These are phyloP conservation scores for Neurospora sp. DNA, from an alignment of 495 filamentous ascomycete genomes.

Conservation along the genomic window DNA sequence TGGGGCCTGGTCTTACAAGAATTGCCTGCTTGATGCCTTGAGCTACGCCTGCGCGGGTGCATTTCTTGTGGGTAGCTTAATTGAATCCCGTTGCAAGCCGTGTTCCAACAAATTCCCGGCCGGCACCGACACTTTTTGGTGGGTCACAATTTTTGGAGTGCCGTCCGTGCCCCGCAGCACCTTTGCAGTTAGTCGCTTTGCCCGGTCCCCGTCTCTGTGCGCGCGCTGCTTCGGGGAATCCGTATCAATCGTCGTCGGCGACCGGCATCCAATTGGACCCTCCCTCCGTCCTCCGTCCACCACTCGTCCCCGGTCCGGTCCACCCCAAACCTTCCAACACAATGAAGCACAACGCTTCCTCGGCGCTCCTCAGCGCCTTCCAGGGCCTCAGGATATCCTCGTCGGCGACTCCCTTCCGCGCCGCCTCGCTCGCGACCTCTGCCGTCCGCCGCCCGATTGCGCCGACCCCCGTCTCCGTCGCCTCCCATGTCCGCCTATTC, in stretches of 20 bases:
- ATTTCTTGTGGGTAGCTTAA: neutral
- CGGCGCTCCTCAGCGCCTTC: slow-evolving; percentile 32
- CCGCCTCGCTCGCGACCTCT: slow-evolving; percentile 19
- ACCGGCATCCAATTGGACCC: neutral
- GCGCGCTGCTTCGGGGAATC: neutral
- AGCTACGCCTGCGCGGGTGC: neutral
- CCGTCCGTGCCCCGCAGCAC: neutral
- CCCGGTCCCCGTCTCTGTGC: neutral
- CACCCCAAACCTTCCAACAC: slow-evolving; percentile 8
- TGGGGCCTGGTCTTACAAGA: neutral
- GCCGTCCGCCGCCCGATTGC: slow-evolving; percentile 3
- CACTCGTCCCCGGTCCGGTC: neutral
- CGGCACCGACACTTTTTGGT: neutral
- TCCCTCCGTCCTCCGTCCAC: neutral
- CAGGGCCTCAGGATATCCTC: slow-evolving; percentile 31
- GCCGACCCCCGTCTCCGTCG: slow-evolving; percentile 1
- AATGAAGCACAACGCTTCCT: slow-evolving; percentile 32
- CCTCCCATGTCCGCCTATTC: slow-evolving; percentile 51
- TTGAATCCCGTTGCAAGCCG: neutral
- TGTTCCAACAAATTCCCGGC: neutral
- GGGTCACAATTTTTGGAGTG: neutral
- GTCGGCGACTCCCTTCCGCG: slow-evolving; percentile 17
- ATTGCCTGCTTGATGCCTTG: neutral
- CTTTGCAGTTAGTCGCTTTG: neutral
- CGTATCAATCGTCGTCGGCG: neutral